Base-by-base conservation (phyloP, 225 moss, liverwort and hornwort species). In the Polytrichum formosum region DNA sequence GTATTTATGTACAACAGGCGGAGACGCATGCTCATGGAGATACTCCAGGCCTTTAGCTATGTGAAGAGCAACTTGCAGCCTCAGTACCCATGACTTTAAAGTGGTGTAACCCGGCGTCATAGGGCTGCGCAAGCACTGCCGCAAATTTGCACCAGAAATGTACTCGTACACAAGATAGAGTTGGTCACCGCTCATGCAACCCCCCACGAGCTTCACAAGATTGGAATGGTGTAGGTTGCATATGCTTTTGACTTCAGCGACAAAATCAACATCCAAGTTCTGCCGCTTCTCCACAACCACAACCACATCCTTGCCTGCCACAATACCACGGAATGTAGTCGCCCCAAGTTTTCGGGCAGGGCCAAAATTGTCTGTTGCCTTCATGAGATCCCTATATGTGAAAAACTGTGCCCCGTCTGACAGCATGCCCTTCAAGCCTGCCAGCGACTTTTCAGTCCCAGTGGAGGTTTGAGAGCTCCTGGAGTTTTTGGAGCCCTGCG, bases 41-140 rank as follows among this genome's bases (percentile, higher is more conserved):
- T 97, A 97, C 70, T 97, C 96, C 65, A 97, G 76, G 56, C 90
- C 96, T 67, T 89, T 90, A 16, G 96, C 92, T 37, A 93, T 81
- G 66, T 97, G 92, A 6, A 97, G 74, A 23, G 89, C 93, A 27
- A 93, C 80, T 35, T 89, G 93, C 6, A 97, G 68, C 18, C 96
- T 79, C 30, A 73, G 73, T 6, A 80, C 76, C 96, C 93, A 93
- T 1, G 89, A 82, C 54, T 82, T 82, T 7, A 97, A 77, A 54
- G 82, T 71, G 55, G 83, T 87, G 53, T 67, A 91, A 0, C 91
- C 90, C 0, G 93, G 89, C 61, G 79, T 75, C 29, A 84, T 35
- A 20, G 67, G 67, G 69, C 83, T 97, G 58, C 89, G 78, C 26
- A 97, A 70, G 71, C 93, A 92, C 9, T 92, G 90, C 55, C 96